Evolutionary conservation across 768 basidiomycete genomes (phyloP), one percentile per base, ranked within the genome.

Genomic region (Heimioporus sp.): DNA sequence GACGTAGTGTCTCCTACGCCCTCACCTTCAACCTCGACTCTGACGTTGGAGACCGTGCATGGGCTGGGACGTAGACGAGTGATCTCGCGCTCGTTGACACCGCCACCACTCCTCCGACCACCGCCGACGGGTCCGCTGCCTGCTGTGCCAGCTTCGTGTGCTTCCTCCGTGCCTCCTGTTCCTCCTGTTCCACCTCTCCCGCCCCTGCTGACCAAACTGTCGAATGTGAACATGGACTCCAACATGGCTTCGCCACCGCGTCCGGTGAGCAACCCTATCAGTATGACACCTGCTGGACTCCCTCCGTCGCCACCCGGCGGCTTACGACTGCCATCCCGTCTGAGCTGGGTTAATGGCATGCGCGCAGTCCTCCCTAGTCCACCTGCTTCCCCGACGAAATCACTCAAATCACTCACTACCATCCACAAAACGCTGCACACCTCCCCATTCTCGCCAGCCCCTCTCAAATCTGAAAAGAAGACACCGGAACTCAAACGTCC

Each of bases 311-410:
- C 66, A 1, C 64, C 68, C 16, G 67, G 67, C 16, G 63, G 57
- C n/a, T 46, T 68, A n/a, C 65, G 67, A 31, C 48, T 68, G 38
- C 67, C 67, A 4, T 70, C 68, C 16, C 60, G 67, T 43, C 59
- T 68, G 37, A 64, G 64, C 16, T 66, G 65, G 62, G 52, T 65
- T 48, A 68, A 54, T 38, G 38, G 55, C 12, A 62, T 64, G 10
- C 64, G 64, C 17, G 57, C 56, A 7, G 63, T 53, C 16, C 55
- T 68, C 21, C 67, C 67, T 2, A 70, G 68, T 38, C 67, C 67
- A 2, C 67, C 67, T 0, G 64, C 64, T 17, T 68, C 67, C 13
- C 67, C 66, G 1, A 63, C 61, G 0, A 67, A 52, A 21, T 21
- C 50, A 2, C 10, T 47, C 21, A 65, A 49, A 30, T 34, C 51